Base-by-base conservation (phyloP, 768 basidiomycete species). In the Hygrophorus pudorinus region DNA sequence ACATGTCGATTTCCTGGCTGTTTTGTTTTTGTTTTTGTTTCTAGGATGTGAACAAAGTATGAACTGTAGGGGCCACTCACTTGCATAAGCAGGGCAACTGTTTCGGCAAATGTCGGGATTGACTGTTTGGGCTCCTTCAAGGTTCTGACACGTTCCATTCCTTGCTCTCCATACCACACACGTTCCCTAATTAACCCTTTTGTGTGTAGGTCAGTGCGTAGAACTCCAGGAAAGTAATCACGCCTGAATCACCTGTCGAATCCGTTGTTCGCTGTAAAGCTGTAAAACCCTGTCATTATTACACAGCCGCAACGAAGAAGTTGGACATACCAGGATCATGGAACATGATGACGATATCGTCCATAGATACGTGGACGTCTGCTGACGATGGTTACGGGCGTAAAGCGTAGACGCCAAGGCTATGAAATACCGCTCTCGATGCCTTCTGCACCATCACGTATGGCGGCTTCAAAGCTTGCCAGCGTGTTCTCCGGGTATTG, bases 321-420 rank as follows among this genome's bases (percentile, higher is more conserved):
- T n/a, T n/a, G n/a, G 13, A 48, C 70, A 53, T 53, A 85, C 81
- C 76, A 12, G 90, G 86, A 62, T 97, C 94, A 63, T 99, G 94
- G 66, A 94, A 97, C 87, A 97, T 89, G 38, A 97, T 64, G 28
- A 98, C 83, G 32, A 87, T 77, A 56, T 79, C 73, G 62, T 99
- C 94, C 51, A 67, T 65, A 29, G 93, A 89, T 55, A 94, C 83
- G 64, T 97, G 93, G 56, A 97, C 90, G 78, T 96, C 93, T 94
- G 76, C 54, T 60, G 65, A 66, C 55, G 56, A 54, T 59, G 61
- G 76, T 81, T 70, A 79, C 65, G 70, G 64, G 63, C 49, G 50
- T 53, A 52, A 61, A 62, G 58, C 54, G 59, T 56, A 36, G 54
- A 45, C 51, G 53, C 58, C 51, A 54, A 44, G 44, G 49, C 54